phyloP scores from a whole-genome alignment of 805 yeast species.

The Ogataea haglerorum region DNA sequence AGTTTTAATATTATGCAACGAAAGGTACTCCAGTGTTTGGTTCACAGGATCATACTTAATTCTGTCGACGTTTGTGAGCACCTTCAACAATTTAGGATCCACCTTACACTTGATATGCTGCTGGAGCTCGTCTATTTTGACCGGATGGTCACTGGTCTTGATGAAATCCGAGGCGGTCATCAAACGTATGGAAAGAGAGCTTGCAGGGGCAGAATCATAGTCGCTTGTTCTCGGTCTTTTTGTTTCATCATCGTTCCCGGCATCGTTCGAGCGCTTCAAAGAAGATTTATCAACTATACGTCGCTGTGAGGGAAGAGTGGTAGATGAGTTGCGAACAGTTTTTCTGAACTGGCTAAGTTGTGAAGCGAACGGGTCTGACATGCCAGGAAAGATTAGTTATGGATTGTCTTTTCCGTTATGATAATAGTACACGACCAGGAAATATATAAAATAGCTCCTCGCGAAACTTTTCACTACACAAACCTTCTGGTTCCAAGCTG shows the following conservation, averaged over 20 bases:
- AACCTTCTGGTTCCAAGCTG: constrained; percentile 5
- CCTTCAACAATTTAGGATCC: constrained; percentile 59
- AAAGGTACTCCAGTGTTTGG: constrained; percentile 77
- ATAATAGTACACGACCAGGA: constrained; percentile 7
- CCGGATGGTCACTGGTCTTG: constrained; percentile 67
- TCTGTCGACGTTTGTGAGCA: constrained; percentile 72
- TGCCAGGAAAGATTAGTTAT: constrained; percentile 4
- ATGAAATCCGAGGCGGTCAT: constrained; percentile 90
- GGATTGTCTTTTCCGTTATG: constrained; percentile 5
- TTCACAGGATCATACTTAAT: constrained; percentile 61
- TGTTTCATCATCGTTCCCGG: constrained; percentile 12
- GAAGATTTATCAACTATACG: constrained; percentile 24
- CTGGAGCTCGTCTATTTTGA: constrained; percentile 61
- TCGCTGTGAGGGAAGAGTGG: constrained; percentile 43
- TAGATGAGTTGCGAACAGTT: constrained; percentile 52
- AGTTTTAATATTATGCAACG: constrained; percentile 81
- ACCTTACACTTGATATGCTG: constrained; percentile 63
- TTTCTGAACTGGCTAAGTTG: constrained; percentile 63
- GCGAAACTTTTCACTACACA: neutral
- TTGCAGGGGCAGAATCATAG: constrained; percentile 14
- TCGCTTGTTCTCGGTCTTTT: constrained; percentile 17
- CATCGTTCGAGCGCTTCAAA: constrained; percentile 9
- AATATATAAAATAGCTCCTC: neutral
- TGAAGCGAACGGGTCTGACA: constrained; percentile 34
- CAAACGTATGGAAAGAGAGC: constrained; percentile 71